Conservation (phyloP, 2,329 filamentous ascomycete species). For the Claviceps purpurea region DNA sequence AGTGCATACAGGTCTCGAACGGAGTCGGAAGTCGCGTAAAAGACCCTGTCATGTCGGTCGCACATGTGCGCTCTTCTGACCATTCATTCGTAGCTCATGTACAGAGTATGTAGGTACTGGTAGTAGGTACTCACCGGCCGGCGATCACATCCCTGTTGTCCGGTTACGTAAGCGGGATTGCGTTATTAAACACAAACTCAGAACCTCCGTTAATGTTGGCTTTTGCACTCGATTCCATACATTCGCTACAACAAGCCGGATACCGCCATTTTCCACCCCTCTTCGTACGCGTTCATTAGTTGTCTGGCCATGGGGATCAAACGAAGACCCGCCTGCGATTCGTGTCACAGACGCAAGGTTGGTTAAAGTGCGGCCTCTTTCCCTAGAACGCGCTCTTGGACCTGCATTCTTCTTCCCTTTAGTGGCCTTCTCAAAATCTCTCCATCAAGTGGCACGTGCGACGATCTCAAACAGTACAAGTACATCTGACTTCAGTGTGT, state of each 20-base stretch:
- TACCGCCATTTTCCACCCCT: neutral
- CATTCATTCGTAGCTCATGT: too few relatives aligned
- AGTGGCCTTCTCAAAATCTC: neutral
- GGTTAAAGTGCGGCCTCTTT: neutral
- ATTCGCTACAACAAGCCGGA: neutral
- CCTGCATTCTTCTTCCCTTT: neutral
- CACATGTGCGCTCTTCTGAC: too few relatives aligned
- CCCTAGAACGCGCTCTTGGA: neutral
- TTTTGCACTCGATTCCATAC: neutral
- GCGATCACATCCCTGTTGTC: too few relatives aligned
- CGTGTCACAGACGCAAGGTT: constrained; percentile 36
- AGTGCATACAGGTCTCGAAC: too few relatives aligned
- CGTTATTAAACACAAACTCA: neutral
- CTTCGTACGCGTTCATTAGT: too few relatives aligned
- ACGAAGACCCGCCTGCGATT: constrained; percentile 27
- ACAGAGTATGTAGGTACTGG: too few relatives aligned
- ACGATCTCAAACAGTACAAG: neutral
- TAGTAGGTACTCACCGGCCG: too few relatives aligned
- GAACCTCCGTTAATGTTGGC: neutral
- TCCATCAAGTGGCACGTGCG: neutral
- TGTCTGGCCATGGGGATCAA: constrained; percentile 5
- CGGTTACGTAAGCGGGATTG: constrained; percentile 1
- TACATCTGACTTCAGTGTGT: neutral
- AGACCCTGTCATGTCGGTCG: too few relatives aligned
- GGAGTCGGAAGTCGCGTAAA: too few relatives aligned